Evolutionary conservation across 2,329 filamentous ascomycete species (phyloP), one percentile per base, ranked within the genome.

Genomic region (Neophaeococcomyces aloes): DNA sequence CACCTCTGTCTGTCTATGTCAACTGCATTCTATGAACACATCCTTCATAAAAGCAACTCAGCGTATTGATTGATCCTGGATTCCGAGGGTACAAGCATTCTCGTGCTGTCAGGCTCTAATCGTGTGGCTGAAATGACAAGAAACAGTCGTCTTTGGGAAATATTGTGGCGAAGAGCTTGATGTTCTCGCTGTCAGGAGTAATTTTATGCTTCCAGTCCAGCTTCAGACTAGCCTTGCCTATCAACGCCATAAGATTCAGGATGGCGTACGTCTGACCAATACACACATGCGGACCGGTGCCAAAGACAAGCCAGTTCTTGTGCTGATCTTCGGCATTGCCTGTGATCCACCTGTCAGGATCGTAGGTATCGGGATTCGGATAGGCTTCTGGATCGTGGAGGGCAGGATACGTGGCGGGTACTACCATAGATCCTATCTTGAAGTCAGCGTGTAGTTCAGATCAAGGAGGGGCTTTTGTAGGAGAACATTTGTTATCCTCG

Each of bases 121-220:
- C n/a, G n/a, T n/a, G n/a, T n/a, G n/a, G n/a, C n/a, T n/a, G n/a
- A n/a, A n/a, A n/a, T n/a, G n/a, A n/a, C n/a, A n/a, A n/a, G n/a
- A n/a, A n/a, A n/a, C n/a, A n/a, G n/a, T 64, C 68, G 91, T 89
- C 83, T 83, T 83, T 45, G 91, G 91, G 75, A 98, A 98, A 56
- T n/a, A 98, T 94, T 21, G 87, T 95, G 31, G 91, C 91, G 68
- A 96, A 98, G 54, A 96, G 88, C 71, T 94, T 89, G 66, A 98
- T 96, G 65, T 94, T 81, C 68, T 98, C 91, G 0, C 86, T 94
- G 47, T 72, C 59, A 0, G 83, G 78, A 8, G 91, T 96, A 14
- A 86, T 67, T 61, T 86, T 79, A 65, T 98, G 91, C 62, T 80
- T 76, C 89, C 89, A 96, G 65, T 96, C 79, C 54, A 96, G 72